Evolutionary conservation across 163 green algal genomes (phyloP).

Genomic region (Smithsoniella earleae): DNA sequence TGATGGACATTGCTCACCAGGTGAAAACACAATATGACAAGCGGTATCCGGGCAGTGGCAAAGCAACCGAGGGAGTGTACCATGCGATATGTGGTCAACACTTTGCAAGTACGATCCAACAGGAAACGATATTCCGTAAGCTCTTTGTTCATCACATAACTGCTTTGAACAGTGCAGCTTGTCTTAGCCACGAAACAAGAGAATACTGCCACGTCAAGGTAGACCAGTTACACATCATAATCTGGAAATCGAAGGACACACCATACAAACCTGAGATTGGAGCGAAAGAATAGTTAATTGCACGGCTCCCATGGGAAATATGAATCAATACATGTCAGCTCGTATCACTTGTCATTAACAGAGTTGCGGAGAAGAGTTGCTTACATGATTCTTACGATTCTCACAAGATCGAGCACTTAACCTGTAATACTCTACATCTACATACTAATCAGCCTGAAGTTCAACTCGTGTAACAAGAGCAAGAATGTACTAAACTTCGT

Average conservation of each 20-base stretch:
- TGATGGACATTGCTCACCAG: slow-evolving; percentile 60
- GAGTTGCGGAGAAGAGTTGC: too few species aligned
- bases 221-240: slow-evolving; percentile 56
- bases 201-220: slow-evolving; percentile 64
- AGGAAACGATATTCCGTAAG: too few species aligned
- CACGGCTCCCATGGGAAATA: too few species aligned
- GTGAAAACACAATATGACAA: slow-evolving; percentile 65
- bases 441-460: too few species aligned
- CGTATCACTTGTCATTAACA: too few species aligned
- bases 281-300: neutral
- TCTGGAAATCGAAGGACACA: slow-evolving; percentile 71
- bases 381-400: too few species aligned
- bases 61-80: slow-evolving; percentile 68
- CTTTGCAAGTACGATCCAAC: slow-evolving; percentile 56
- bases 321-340: too few species aligned
- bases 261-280: slow-evolving; percentile 43
- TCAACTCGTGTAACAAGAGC: too few species aligned
- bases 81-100: slow-evolving; percentile 61
- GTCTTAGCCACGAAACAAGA: slow-evolving; percentile 60
- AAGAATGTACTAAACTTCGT: too few species aligned
- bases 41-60: slow-evolving; percentile 57
- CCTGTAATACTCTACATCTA: too few species aligned
- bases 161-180: slow-evolving; percentile 44
- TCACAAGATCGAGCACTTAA: too few species aligned
- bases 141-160: too few species aligned